A percentile compares a stretch with the other conserved stretches of the same genome.
Conservation (phyloP, 2,329 filamentous ascomycete genomes). For the Ophiostoma montium region DNA sequence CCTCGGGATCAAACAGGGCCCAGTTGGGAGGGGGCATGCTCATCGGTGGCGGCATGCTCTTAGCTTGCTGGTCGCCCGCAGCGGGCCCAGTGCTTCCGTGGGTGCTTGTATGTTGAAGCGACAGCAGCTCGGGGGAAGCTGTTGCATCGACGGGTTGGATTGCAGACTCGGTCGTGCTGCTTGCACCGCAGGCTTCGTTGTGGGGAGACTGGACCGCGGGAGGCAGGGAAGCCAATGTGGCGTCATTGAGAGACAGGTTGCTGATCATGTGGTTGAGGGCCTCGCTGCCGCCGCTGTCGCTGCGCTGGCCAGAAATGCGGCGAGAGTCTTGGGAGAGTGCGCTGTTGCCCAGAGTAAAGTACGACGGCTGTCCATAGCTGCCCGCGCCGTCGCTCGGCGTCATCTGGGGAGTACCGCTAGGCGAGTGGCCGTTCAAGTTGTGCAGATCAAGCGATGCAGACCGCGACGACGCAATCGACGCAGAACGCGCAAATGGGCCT, state of each 20-base stretch:
- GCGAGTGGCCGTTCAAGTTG: conserved; percentile 46
- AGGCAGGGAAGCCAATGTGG: conserved; percentile 25
- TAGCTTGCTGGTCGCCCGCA: conserved; percentile 20
- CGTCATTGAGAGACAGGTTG: conserved; percentile 60
- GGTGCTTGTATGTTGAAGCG: conserved; percentile 40
- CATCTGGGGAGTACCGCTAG: conserved; percentile 72
- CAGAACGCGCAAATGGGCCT: conserved; percentile 74
- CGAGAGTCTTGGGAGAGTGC: conserved; percentile 38
- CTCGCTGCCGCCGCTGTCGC: conserved; percentile 87
- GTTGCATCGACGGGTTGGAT: conserved; percentile 50
- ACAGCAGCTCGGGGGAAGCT: conserved; percentile 62
- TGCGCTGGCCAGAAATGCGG: conserved; percentile 67
- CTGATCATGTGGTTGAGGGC: conserved; percentile 69
- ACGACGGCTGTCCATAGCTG: conserved; percentile 71
- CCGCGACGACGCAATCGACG: conserved; percentile 77
- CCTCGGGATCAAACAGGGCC: conserved; percentile 90
- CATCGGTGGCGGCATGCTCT: conserved; percentile 46
- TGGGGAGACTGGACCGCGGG: conserved; percentile 39
- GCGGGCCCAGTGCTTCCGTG: conserved; percentile 20
- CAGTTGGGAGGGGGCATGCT: conserved; percentile 72
- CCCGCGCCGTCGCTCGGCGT: conserved; percentile 56
- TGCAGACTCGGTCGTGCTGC: conserved; percentile 13
- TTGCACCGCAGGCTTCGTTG: conserved; percentile 49
- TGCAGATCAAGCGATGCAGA: conserved; percentile 90
- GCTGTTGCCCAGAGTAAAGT: conserved; percentile 60